A percentile compares a stretch with the other conserved stretches of the same genome.
These are phyloP conservation scores for Pugionium dolabratum DNA, from an alignment of 345 rosid species.

Conservation along the genomic window DNA sequence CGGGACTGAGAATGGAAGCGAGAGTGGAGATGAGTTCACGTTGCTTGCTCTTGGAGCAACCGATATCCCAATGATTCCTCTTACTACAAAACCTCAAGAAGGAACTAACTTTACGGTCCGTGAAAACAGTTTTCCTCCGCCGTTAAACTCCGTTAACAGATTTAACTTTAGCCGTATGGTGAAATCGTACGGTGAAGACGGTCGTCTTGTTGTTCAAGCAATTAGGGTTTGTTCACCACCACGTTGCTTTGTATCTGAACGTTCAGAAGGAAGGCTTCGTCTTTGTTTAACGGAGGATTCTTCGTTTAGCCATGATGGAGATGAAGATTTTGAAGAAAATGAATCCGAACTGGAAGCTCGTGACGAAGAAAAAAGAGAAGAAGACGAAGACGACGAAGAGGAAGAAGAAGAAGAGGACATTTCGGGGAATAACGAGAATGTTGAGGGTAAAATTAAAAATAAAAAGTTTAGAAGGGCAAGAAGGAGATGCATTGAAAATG, in stretches of 20 bases:
- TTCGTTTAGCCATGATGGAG: neutral
- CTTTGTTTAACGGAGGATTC: conserved; percentile 40
- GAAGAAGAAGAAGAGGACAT: conserved; percentile 34
- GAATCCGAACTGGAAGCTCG: conserved; percentile 18
- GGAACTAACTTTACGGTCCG: conserved; percentile 23
- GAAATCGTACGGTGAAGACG: conserved; percentile 60
- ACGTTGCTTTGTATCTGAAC: conserved; percentile 57
- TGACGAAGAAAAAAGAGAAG: conserved; percentile 24
- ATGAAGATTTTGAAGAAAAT: conserved; percentile 15
- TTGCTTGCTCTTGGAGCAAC: conserved; percentile 34
- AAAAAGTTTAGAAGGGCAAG: conserved; percentile 38
- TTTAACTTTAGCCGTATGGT: conserved; percentile 46
- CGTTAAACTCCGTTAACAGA: conserved; percentile 58
- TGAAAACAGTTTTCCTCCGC: conserved; percentile 68
- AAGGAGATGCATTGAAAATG: conserved; percentile 59
- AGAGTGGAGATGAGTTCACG: conserved; percentile 42
- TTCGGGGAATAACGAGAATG: conserved; percentile 24
- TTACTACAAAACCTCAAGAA: conserved; percentile 5
- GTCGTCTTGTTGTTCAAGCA: conserved; percentile 69
- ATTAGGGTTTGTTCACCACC: conserved; percentile 42
- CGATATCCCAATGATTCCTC: conserved; percentile 20
- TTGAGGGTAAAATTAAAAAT: conserved; percentile 46
- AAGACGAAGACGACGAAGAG: conserved; percentile 33
- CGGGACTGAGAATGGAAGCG: conserved; percentile 79
- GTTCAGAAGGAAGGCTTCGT: conserved; percentile 70